phyloP scores from a whole-genome alignment of 495 filamentous ascomycete species.

The Aspergillus campestris region DNA sequence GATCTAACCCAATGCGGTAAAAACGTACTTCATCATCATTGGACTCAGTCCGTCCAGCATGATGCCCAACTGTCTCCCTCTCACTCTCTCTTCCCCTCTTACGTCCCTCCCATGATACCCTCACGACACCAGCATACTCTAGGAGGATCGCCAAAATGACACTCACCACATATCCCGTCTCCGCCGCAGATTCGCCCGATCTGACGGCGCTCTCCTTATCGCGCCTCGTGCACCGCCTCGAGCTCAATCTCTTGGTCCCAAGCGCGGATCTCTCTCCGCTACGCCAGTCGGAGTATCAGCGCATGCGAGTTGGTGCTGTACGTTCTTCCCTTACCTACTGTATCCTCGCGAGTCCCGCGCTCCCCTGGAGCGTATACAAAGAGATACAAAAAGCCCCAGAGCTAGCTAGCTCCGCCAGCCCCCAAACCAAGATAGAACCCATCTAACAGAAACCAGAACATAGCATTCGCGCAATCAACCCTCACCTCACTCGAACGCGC shows the following conservation, averaged over 20 bases:
- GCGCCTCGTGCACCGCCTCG: constrained; percentile 66
- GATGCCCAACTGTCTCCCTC: too few species aligned
- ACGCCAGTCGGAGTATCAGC: constrained; percentile 58
- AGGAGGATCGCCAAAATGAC: constrained; percentile 16
- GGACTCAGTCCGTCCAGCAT: too few species aligned
- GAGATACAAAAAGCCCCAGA: neutral
- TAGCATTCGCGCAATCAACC: constrained; percentile 69
- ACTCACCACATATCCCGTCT: constrained; percentile 21
- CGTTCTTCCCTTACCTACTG: constrained; percentile 13
- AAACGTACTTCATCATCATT: too few species aligned
- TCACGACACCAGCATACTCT: too few species aligned
- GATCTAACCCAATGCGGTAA: too few species aligned
- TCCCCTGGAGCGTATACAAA: neutral
- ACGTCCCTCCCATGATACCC: too few species aligned
- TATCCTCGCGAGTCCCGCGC: neutral
- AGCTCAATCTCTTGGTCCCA: constrained; percentile 62
- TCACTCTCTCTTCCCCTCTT: too few species aligned
- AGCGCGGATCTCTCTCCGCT: constrained; percentile 52
- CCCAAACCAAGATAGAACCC: neutral
- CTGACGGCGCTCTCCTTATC: constrained; percentile 51
- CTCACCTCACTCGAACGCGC: constrained; percentile 73
- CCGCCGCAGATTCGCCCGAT: constrained; percentile 20
- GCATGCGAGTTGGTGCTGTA: constrained; percentile 58
- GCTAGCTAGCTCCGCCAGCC: neutral
- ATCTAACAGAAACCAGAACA: constrained; percentile 45